These are phyloP conservation scores for Cystoisospora suis DNA, from an alignment of 169 alveolate genomes.

Conservation along the genomic window DNA sequence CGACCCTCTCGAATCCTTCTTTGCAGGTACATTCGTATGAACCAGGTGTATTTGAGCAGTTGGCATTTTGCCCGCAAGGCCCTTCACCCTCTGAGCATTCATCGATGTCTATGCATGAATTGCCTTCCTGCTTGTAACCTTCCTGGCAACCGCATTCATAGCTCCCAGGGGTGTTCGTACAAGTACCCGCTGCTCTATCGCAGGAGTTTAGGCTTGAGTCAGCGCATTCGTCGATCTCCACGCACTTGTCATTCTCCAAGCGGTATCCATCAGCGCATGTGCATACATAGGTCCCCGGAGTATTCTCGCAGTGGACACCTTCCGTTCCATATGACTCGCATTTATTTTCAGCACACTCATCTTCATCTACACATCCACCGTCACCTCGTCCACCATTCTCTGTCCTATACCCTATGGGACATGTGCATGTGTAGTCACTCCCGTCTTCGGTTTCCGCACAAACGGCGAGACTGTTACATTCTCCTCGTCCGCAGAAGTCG, in stretches of 20 bases:
- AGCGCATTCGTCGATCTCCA: conserved; percentile 70
- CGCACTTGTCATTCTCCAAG: conserved; percentile 41
- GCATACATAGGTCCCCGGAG: conserved; percentile 69
- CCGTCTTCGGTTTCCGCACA: conserved; percentile 71
- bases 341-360: conserved; percentile 43
- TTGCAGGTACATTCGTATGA: conserved; percentile 71
- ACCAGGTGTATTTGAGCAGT: conserved; percentile 69
- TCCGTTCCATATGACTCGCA: conserved; percentile 10
- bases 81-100: conserved; percentile 62
- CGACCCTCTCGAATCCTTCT: conserved; percentile 69
- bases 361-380: conserved; percentile 44
- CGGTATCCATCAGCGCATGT: conserved; percentile 65
- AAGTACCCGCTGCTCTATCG: conserved; percentile 53
- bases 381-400: conserved; percentile 40
- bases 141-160: conserved; percentile 66
- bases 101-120: conserved; percentile 66
- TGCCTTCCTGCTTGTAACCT: conserved; percentile 70
- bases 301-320: conserved; percentile 65
- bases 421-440: conserved; percentile 69
- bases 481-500: conserved; percentile 55
- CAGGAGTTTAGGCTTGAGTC: conserved; percentile 64
- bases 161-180: conserved; percentile 71
- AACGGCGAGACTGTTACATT: conserved; percentile 28
- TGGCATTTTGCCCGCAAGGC: conserved; percentile 65
- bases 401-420: conserved; percentile 65